Evolutionary conservation across 2,329 filamentous ascomycete genomes (phyloP), one percentile per base, ranked within the genome.

Genomic region (Tolypocladium paradoxum): DNA sequence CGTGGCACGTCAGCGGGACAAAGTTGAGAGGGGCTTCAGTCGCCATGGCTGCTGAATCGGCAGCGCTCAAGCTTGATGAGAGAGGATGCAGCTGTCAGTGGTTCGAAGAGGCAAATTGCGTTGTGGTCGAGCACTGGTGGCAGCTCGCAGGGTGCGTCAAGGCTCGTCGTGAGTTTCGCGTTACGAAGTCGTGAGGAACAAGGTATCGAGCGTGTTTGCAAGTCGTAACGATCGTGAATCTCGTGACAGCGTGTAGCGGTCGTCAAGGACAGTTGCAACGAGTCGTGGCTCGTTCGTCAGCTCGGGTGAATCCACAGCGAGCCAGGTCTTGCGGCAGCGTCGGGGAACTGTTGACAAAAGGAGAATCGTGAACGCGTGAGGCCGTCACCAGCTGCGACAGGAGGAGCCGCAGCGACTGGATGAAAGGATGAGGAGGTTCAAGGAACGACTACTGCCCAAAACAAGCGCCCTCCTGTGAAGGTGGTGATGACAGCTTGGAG

Each of bases 1-100:
- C 91, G 70, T 96, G 91, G 70, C 91, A 96, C 60, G 91, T 96
- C 68, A 96, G 74, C 53, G 91, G 91, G 52, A 96, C 90, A 54
- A 90, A 89, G 68, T 80, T 78, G 51, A 77, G 74, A 55, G 68
- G 61, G 14, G 57, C 53, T 58, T 73, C 70, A 16, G 65, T 59
- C 55, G 68, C 63, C 69, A 72, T 72, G 56, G 53, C 45, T 31
- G 33, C 34, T 11, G 46, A 49, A 11, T 61, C 29, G 58, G 56
- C 53, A 18, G 40, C 18, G 27, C 11, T 27, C 8, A 9, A n/a
- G 27, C 43, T 31, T 14, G 43, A 12, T 9, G 5, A n/a, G 18
- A 20, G 6, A 24, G 4, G 9, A 33, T 31, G 43, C 4, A 5
- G 11, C 8, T 6, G 18, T 4, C 3, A 46, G 43, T 16, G 24